Evolutionary conservation across 495 filamentous ascomycete species (phyloP).

Genomic region (Paragyromitra xinjiangensis): DNA sequence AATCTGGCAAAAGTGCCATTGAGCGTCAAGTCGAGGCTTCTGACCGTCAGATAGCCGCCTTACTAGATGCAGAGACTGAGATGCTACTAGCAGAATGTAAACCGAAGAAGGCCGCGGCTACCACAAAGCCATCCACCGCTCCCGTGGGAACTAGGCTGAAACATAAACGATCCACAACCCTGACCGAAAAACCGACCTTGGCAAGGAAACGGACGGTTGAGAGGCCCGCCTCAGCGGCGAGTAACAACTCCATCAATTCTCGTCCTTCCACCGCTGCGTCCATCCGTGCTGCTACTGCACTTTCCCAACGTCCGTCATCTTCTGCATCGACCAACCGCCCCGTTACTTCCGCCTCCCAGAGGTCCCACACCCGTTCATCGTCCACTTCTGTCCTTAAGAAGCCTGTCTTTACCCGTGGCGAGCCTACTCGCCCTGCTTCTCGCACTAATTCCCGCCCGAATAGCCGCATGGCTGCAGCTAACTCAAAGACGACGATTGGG

Average conservation of each 20-base stretch:
- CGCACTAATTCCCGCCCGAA: constrained; percentile 22
- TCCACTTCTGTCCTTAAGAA: constrained; percentile 47
- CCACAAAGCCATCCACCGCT: constrained; percentile 12
- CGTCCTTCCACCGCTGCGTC: constrained; percentile 49
- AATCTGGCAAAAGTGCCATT: constrained; percentile 70
- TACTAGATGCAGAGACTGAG: constrained; percentile 55
- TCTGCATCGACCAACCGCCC: constrained; percentile 39
- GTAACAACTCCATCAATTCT: constrained; percentile 40
- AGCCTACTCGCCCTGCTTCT: constrained; percentile 11
- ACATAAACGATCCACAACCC: constrained; percentile 26
- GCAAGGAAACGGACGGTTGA: constrained; percentile 35
- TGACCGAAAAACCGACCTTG: constrained; percentile 20
- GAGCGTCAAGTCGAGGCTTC: constrained; percentile 71
- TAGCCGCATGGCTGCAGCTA: constrained; percentile 31
- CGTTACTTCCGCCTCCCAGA: constrained; percentile 9
- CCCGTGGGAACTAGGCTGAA: constrained; percentile 1
- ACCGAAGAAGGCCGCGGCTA: constrained; percentile 23
- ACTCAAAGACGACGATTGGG: constrained; percentile 50
- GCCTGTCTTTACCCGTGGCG: constrained; percentile 13
- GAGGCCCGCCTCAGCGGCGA: constrained; percentile 30
- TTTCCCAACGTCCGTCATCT: constrained; percentile 53
- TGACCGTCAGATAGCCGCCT: constrained; percentile 58
- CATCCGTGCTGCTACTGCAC: constrained; percentile 39
- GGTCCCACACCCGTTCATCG: constrained; percentile 38
- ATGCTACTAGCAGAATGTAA: constrained; percentile 31